Conservation (phyloP, 2,329 filamentous ascomycete species). For the Phaeosphaeria sp. region DNA sequence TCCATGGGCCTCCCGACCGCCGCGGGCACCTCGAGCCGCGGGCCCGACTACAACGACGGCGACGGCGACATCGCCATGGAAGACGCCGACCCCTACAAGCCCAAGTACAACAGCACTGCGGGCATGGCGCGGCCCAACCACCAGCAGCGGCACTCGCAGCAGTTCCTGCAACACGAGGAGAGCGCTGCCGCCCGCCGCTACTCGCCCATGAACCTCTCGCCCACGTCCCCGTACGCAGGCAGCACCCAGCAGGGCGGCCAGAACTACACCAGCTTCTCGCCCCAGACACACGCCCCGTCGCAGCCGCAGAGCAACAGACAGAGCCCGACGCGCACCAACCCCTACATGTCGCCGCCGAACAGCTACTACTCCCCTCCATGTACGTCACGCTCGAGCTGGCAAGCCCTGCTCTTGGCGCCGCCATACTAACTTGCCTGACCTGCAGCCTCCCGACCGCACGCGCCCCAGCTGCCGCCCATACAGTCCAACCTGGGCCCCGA, state of each 20-base stretch:
- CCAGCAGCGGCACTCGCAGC: constrained; percentile 77
- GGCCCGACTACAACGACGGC: constrained; percentile 48
- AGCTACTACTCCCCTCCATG: constrained; percentile 66
- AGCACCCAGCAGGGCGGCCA: constrained; percentile 62
- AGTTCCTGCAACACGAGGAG: constrained; percentile 74
- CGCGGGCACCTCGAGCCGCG: constrained; percentile 34
- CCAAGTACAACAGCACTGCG: constrained; percentile 69
- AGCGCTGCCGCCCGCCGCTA: constrained; percentile 89
- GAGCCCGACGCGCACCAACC: constrained; percentile 76
- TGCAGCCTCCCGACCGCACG: constrained; percentile 57
- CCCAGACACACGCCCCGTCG: constrained; percentile 31
- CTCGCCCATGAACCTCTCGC: constrained; percentile 94
- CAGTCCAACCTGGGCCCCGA: constrained; percentile 72
- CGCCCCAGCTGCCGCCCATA: constrained; percentile 77
- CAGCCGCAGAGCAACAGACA: constrained; percentile 65
- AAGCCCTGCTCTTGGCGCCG: constrained; percentile 12
- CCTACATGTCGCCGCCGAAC: constrained; percentile 64
- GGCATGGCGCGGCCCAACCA: constrained; percentile 74
- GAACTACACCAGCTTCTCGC: constrained; percentile 53
- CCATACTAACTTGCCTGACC: constrained; percentile 28
- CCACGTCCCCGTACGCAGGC: constrained; percentile 76
- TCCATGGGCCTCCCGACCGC: constrained; percentile 49
- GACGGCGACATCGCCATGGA: constrained; percentile 72
- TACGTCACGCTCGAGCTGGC: constrained; percentile 44
- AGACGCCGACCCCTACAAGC: constrained; percentile 84